Conservation (phyloP, 2,329 filamentous ascomycete genomes). For the Apiospora aurea region DNA sequence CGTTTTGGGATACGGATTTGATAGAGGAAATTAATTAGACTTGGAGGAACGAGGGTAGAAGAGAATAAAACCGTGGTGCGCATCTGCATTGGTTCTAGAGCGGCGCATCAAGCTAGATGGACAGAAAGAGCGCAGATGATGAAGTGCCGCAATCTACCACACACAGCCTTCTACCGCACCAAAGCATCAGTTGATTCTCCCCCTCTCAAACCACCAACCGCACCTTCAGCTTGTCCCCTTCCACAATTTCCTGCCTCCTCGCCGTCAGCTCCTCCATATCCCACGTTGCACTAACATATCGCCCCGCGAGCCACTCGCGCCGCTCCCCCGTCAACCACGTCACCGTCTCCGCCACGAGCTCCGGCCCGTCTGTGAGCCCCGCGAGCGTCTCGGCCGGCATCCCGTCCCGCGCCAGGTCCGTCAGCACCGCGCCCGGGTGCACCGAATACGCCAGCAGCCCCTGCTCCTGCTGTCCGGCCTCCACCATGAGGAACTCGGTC, state of each 20-base stretch:
- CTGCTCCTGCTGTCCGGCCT: slow-evolving; percentile 49
- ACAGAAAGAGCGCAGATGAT: background rate
- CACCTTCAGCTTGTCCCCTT: slow-evolving; percentile 39
- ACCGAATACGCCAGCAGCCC: slow-evolving; percentile 50
- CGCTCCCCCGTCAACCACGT: slow-evolving; percentile 40
- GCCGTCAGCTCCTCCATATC: slow-evolving; percentile 46
- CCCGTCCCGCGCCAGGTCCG: slow-evolving; percentile 42
- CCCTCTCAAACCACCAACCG: slow-evolving; percentile 34
- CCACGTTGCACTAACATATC: slow-evolving; percentile 49
- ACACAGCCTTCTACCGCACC: too few species aligned
- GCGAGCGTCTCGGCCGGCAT: slow-evolving; percentile 41
- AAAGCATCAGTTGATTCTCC: too few species aligned
- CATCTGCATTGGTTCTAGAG: background rate
- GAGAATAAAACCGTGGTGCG: too few species aligned
- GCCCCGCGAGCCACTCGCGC: slow-evolving; percentile 43
- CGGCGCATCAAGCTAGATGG: background rate
- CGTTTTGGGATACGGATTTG: background rate
- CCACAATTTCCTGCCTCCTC: slow-evolving; percentile 40
- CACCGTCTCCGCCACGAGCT: slow-evolving; percentile 40
- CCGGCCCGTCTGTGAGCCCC: slow-evolving; percentile 38
- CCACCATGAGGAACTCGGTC: slow-evolving; percentile 51
- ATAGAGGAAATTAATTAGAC: background rate
- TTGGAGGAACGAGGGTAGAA: background rate
- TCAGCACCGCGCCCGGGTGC: slow-evolving; percentile 51
- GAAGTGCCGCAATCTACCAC: too few species aligned